Evolutionary conservation across 2,329 filamentous ascomycete genomes (phyloP), one percentile per base, ranked within the genome.

Genomic region (Fusarium sterilihyphosum): DNA sequence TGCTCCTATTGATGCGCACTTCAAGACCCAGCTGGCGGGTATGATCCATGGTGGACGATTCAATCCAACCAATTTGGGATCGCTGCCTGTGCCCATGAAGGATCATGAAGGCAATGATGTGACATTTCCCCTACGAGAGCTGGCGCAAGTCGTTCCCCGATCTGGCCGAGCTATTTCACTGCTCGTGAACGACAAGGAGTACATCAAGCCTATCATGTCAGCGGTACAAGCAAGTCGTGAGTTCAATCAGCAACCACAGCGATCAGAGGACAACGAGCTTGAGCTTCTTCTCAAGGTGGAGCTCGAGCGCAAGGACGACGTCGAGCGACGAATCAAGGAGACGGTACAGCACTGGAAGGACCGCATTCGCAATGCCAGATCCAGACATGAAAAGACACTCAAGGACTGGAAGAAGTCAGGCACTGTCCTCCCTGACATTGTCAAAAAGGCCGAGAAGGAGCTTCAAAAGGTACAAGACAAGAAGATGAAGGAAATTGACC

Each of bases 161-260:
- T 78, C 80, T 11, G 83, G 83, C 4, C 82, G 84, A 61, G 80
- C 81, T 37, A 80, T 86, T 44, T 84, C 83, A 12, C 82, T 86
- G 17, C 81, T 86, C 53, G 81, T 84, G 64, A 81, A 85, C 78
- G 84, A 85, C 61, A 80, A 80, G 58, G 80, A 73, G 13, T 87
- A 85, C 77, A 80, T 89, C 74, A 88, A 88, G 83, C 84, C 87
- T 75, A 86, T 90, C 82, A 86, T 89, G 84, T 86, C 84, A 77
- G 88, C 88, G 38, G 83, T 90, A 58, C 88, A 89, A 81, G 77
- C 80, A 37, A 86, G 84, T 77, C 77, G 80, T n/a, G 84, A 88
- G 75, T 90, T 88, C 81, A 90, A 90, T 84, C 88, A 90, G 85
- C 88, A 90, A 84, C 88, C 88, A 53, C 89, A 90, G 85, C 83